Base-by-base conservation (phyloP, 1,284 basidiomycete genomes). In the Ganoderma boninense region DNA sequence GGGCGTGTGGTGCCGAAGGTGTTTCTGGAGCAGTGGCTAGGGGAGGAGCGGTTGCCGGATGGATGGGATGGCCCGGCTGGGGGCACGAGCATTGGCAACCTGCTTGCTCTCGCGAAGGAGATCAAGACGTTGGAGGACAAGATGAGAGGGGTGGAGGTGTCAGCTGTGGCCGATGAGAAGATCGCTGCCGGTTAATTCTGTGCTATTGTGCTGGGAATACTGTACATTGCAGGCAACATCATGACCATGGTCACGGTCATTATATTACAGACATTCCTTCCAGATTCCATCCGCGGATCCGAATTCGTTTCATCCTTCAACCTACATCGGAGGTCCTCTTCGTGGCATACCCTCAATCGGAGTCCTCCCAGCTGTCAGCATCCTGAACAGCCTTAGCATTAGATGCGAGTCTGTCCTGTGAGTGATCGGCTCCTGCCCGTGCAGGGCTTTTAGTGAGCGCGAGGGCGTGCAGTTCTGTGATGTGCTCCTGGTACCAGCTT, bases 11-110 rank as follows among this genome's bases (percentile, higher is more conserved):
- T 81, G 20, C 73, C 77, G n/a, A 75, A 77, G 70, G 60, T 74
- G 56, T 77, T 67, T 64, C 65, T 82, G 59, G 70, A 72, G 62
- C 71, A 78, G 62, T 83, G 81, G 81, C 76, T 81, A 32, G 79
- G 76, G 13, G 74, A 81, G 54, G 78, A 83, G 64, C 76, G 73
- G 65, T 62, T 83, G 38, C 82, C 82, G 0, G 73, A 74, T 2
- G 79, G 77, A 6, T 82, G 80, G 80, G 26, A 23, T 20, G 75
- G 67, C 54, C 79, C 80, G 1, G 26, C 29, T 49, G 44, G 61
- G 46, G 46, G 68, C 26, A 70, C 77, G 2, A 78, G 80, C 11
- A 46, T 80, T 10, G 10, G 64, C 35, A 65, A 64, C 20, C 74
- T 71, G 1, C 14, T 73, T 49, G 2, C 56, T 60, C 40, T 80